Conservation (phyloP, 2,329 filamentous ascomycete species). For the Hymenoscyphus fructigenus region DNA sequence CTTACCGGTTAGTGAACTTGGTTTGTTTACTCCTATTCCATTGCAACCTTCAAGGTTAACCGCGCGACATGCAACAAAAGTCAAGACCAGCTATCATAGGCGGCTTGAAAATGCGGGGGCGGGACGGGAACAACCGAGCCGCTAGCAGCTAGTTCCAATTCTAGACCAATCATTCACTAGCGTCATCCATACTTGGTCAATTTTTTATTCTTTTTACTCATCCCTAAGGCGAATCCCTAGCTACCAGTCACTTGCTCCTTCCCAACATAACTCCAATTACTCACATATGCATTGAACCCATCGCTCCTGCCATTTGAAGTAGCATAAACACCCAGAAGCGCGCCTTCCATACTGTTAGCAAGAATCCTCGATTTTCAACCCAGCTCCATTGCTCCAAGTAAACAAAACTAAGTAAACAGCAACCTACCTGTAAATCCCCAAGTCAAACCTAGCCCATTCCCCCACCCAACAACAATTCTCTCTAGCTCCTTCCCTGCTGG, state of each 20-base stretch:
- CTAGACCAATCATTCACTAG: no score
- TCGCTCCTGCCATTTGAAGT: constrained; percentile 48
- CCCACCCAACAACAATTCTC: constrained; percentile 46
- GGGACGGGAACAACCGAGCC: no score
- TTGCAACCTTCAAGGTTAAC: no score
- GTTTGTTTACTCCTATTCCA: no score
- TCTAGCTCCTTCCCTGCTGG: constrained; percentile 37
- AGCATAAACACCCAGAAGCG: constrained; percentile 51
- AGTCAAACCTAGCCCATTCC: constrained; percentile 33
- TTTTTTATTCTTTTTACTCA: neutral
- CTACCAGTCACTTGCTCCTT: constrained; percentile 1
- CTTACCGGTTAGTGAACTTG: no score
- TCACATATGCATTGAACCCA: constrained; percentile 19
- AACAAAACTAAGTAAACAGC: constrained; percentile 30
- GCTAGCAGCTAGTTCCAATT: no score
- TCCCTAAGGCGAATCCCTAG: neutral
- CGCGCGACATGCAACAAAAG: no score
- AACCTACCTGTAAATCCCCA: constrained; percentile 26
- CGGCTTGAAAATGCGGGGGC: no score
- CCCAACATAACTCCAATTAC: constrained; percentile 12
- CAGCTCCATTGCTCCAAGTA: constrained; percentile 5
- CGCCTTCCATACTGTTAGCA: constrained; percentile 36
- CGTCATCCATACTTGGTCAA: no score
- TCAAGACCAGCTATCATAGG: no score
- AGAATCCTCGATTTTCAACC: neutral